Evolutionary conservation across 805 yeast genomes (phyloP).

Genomic region (Ogataea sp.): DNA sequence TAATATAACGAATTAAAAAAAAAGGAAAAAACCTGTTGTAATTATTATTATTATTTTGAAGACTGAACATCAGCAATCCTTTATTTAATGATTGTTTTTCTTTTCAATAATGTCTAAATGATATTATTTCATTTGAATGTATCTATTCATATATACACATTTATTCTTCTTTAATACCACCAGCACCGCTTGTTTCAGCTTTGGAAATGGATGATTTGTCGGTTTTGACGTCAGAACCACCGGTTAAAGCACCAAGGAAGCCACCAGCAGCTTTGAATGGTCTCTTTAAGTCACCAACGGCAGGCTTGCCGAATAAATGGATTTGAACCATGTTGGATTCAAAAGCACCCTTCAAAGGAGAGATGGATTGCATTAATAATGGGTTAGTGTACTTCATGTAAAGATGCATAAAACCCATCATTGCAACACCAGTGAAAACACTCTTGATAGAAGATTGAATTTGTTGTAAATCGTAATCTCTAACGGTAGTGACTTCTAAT

Average conservation of each 20-base stretch:
- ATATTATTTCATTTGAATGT: no score
- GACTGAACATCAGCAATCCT: no score
- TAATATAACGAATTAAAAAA: no score
- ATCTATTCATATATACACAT: no score
- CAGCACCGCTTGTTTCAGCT: conserved; percentile 79
- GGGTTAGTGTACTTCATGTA: conserved; percentile 98
- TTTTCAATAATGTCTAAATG: no score
- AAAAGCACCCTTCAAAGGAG: conserved; percentile 82
- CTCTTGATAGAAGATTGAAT: conserved; percentile 73
- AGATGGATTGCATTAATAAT: conserved; percentile 85
- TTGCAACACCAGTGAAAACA: conserved; percentile 80
- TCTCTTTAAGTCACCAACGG: conserved; percentile 87
- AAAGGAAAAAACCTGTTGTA: no score
- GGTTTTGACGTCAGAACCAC: conserved; percentile 48
- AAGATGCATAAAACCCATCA: conserved; percentile 98
- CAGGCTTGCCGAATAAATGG: conserved; percentile 76
- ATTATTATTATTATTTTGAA: no score
- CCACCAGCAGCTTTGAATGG: conserved; percentile 84
- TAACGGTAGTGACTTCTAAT: conserved; percentile 84
- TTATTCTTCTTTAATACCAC: conserved; percentile 85
- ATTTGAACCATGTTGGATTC: conserved; percentile 89
- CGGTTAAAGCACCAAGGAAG: conserved; percentile 49
- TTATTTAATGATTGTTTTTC: no score
- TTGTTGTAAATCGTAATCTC: conserved; percentile 90
- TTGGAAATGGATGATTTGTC: conserved; percentile 81